Evolutionary conservation across 1,284 basidiomycete species (phyloP).

Genomic region (Boletellus deceptivus): DNA sequence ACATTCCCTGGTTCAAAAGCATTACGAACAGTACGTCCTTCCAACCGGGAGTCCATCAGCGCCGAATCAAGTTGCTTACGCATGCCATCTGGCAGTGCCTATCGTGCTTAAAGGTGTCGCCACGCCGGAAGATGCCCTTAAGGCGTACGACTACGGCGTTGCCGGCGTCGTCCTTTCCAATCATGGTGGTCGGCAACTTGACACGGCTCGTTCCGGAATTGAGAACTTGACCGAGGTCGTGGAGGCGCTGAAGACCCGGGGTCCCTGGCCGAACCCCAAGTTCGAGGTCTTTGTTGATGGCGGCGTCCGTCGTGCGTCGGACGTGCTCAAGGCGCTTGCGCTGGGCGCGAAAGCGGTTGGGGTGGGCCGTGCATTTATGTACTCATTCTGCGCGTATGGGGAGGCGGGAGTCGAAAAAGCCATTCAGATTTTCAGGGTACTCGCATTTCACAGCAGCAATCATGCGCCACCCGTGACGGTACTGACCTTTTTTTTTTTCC

Average conservation of each 20-base stretch:
- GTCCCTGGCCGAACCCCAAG: constrained; percentile 43
- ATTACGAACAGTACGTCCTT: constrained; percentile 72
- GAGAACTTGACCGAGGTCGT: constrained; percentile 68
- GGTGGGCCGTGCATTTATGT: constrained; percentile 58
- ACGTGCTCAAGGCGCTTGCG: constrained; percentile 71
- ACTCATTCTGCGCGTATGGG: constrained; percentile 66
- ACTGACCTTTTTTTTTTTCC: too few relatives aligned
- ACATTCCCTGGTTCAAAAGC: constrained; percentile 85
- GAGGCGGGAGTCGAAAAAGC: constrained; percentile 55
- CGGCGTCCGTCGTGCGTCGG: constrained; percentile 66
- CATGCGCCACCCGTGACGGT: too few relatives aligned
- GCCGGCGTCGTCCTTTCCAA: constrained; percentile 67
- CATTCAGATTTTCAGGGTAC: constrained; percentile 45
- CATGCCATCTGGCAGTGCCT: constrained; percentile 39
- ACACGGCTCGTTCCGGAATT: constrained; percentile 61
- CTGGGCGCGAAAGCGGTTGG: constrained; percentile 65
- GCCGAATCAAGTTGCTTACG: not conserved
- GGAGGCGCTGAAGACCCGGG: constrained; percentile 51
- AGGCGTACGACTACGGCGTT: constrained; percentile 63
- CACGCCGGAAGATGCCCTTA: constrained; percentile 63
- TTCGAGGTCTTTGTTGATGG: constrained; percentile 74
- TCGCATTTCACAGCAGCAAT: constrained; percentile 4
- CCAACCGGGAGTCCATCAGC: too few relatives aligned
- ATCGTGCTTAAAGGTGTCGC: constrained; percentile 60
- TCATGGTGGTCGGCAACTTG: constrained; percentile 68